phyloP scores from a whole-genome alignment of 2,329 filamentous ascomycete genomes.

The Colletotrichum magnum region DNA sequence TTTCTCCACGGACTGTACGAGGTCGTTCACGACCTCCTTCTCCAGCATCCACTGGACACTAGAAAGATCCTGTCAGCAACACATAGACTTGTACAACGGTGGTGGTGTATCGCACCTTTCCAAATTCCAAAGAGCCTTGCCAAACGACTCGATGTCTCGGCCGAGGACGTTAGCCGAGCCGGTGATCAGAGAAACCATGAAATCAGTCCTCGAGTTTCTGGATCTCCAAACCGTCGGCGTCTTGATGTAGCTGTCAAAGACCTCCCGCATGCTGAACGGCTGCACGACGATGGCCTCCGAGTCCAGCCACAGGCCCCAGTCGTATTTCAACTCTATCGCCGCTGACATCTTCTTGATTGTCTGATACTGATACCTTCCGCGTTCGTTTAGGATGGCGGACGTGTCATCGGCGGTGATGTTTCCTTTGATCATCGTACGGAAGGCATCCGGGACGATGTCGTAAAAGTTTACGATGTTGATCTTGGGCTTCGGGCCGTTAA shows the following conservation, averaged over 20 bases:
- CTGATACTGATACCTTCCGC: conserved; percentile 27
- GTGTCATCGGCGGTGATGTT: conserved; percentile 16
- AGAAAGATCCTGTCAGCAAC: neutral
- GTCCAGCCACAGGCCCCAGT: conserved; percentile 34
- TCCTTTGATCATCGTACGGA: neutral
- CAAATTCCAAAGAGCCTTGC: conserved; percentile 17
- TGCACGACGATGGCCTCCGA: conserved; percentile 31
- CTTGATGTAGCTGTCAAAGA: conserved; percentile 20
- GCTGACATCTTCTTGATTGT: conserved; percentile 33
- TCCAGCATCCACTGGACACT: conserved; percentile 28
- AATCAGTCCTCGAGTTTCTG: neutral
- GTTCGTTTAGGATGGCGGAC: conserved; percentile 15
- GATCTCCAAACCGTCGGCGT: conserved; percentile 29
- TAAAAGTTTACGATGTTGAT: conserved; percentile 22
- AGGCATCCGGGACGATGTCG: conserved; percentile 19
- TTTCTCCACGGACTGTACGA: conserved; percentile 16
- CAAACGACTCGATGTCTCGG: conserved; percentile 13
- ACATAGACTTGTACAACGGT: neutral
- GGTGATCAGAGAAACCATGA: neutral
- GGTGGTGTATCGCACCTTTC: conserved; percentile 5
- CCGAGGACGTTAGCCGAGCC: neutral
- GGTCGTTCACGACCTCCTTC: conserved; percentile 12
- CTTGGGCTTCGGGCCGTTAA: conserved; percentile 17
- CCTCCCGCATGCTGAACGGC: conserved; percentile 19
- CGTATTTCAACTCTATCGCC: conserved; percentile 15